A percentile compares a stretch with the other conserved stretches of the same genome.
These are phyloP conservation scores for Taphrina confusa DNA, from an alignment of 1,139 yeast species.

Conservation along the genomic window DNA sequence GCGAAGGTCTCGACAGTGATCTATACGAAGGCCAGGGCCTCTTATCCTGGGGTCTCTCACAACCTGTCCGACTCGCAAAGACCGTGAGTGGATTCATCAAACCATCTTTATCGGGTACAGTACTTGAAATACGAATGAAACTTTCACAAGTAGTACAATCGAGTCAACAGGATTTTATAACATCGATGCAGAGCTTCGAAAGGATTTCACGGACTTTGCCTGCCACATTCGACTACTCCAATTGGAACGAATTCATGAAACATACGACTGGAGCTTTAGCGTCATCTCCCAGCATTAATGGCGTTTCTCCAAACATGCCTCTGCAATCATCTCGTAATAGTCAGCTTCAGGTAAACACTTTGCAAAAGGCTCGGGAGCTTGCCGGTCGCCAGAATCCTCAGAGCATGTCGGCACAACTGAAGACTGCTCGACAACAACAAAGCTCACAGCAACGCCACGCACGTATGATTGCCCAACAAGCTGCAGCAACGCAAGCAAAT, in stretches of 20 bases:
- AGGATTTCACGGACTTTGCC: constrained; percentile 25
- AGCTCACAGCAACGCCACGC: constrained; percentile 26
- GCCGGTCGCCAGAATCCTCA: constrained; percentile 23
- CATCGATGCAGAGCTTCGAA: constrained; percentile 24
- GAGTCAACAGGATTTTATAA: constrained; percentile 24
- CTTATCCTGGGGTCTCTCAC: constrained; percentile 23
- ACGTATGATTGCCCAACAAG: constrained; percentile 25
- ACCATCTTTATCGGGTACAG: constrained; percentile 1
- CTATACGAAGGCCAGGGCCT: constrained; percentile 31
- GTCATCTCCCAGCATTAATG: not conserved
- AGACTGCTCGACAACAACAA: constrained; percentile 19
- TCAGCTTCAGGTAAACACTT: not conserved
- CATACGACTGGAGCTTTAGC: constrained; percentile 7
- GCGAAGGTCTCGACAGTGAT: constrained; percentile 22
- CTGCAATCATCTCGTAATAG: not conserved
- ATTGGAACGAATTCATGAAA: constrained; percentile 25
- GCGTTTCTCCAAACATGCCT: not conserved
- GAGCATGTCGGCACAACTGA: constrained; percentile 31
- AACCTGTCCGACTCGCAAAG: constrained; percentile 8
- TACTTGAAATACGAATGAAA: constrained; percentile 21
- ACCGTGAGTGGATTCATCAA: constrained; percentile 15
- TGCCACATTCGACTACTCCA: constrained; percentile 17
- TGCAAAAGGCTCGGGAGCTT: constrained; percentile 29
- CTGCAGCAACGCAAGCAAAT: constrained; percentile 23
- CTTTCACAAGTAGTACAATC: constrained; percentile 16